Conservation (phyloP, 371 early-diverging fungal species). For the Syncephalastrum racemosum region DNA sequence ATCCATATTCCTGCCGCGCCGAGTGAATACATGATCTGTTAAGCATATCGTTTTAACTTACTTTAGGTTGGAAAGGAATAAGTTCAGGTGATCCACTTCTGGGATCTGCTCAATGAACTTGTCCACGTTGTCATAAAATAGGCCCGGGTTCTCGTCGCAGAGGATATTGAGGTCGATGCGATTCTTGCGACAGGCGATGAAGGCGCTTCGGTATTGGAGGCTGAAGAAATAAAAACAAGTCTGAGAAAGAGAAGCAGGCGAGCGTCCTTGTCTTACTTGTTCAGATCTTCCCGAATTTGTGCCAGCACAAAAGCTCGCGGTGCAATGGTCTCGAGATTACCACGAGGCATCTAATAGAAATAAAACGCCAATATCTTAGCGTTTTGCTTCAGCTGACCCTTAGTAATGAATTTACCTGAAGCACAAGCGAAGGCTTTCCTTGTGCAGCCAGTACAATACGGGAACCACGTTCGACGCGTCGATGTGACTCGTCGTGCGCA, state of each 20-base stretch:
- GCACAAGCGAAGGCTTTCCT: constrained; percentile 67
- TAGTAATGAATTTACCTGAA: constrained; percentile 56
- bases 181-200: constrained; percentile 84
- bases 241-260: no score
- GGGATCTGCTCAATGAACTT: constrained; percentile 77
- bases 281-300: constrained; percentile 70
- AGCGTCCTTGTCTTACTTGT: constrained; percentile 36
- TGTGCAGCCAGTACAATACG: constrained; percentile 80
- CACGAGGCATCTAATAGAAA: constrained; percentile 80
- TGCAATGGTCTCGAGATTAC: constrained; percentile 94
- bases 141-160: constrained; percentile 72
- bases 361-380: not conserved
- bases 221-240: constrained; percentile 13
- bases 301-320: constrained; percentile 92
- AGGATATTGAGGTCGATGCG: constrained; percentile 92
- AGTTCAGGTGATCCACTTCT: constrained; percentile 85
- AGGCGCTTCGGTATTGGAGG: constrained; percentile 78
- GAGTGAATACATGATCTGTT: no score
- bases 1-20: constrained; percentile 71
- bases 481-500: constrained; percentile 71
- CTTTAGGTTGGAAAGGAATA: constrained; percentile 84
- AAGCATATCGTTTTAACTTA: constrained; percentile 26
- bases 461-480: constrained; percentile 91
- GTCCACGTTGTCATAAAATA: constrained; percentile 66
- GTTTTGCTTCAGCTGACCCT: not conserved